Evolutionary conservation across 1,284 basidiomycete species (phyloP).

Genomic region (Ustilago xerochloae): DNA sequence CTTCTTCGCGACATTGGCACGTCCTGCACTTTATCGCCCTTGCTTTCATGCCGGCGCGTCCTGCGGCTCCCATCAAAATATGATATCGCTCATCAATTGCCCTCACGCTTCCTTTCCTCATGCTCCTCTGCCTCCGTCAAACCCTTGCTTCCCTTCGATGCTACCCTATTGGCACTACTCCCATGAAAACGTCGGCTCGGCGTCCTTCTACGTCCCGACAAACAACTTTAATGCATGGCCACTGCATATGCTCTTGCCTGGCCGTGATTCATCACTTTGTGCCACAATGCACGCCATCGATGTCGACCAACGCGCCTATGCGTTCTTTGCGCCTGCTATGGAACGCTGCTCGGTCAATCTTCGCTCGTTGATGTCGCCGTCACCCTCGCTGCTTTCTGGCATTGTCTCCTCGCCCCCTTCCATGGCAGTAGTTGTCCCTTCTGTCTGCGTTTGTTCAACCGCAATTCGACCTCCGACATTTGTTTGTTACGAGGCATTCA

Average conservation of each 20-base stretch:
- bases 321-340: conserved; percentile 14
- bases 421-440: conserved; percentile 5
- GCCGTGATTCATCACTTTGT: conserved; percentile 10
- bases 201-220: conserved; percentile 15
- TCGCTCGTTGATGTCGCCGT: neutral
- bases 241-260: conserved; percentile 15
- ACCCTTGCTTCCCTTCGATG: no score
- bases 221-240: conserved; percentile 27
- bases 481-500: conserved; percentile 38
- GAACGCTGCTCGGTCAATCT: conserved; percentile 9
- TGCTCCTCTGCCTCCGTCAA: no score
- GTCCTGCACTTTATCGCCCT: conserved; percentile 7
- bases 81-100: conserved; percentile 40
- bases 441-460: conserved; percentile 1
- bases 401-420: neutral
- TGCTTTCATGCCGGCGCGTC: conserved; percentile 9
- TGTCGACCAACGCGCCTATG: conserved; percentile 23
- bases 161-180: neutral
- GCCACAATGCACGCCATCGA: conserved; percentile 26
- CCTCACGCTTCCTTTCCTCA: neutral
- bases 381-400: neutral
- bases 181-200: conserved; percentile 11
- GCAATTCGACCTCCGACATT: conserved; percentile 14
- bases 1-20: conserved; percentile 29
- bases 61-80: conserved; percentile 16